Conservation (phyloP, 495 filamentous ascomycete genomes). For the Xylaria intraflava region DNA sequence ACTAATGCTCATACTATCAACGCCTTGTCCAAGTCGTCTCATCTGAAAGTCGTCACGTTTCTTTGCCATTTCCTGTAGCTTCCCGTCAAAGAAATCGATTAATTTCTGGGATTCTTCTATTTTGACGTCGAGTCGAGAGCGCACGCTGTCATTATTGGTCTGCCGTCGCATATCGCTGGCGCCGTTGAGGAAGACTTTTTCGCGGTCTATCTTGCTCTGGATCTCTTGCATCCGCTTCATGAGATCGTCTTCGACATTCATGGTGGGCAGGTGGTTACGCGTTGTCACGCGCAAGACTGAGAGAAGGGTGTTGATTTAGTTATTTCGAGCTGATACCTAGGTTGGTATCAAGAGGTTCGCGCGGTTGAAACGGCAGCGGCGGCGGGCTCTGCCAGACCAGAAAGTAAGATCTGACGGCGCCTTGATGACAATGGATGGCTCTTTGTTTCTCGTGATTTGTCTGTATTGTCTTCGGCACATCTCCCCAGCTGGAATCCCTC, state of each 20-base stretch:
- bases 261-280: conserved; percentile 36
- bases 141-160: conserved; percentile 83
- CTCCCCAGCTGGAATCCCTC: conserved; percentile 6
- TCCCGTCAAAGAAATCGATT: conserved; percentile 88
- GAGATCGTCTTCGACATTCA: conserved; percentile 67
- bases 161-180: conserved; percentile 92
- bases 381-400: neutral
- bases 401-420: neutral
- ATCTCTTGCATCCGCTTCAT: conserved; percentile 47
- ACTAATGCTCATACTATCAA: conserved; percentile 56
- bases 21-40: conserved; percentile 59
- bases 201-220: conserved; percentile 94
- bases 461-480: conserved; percentile 11
- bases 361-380: neutral
- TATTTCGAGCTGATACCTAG: neutral
- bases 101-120: conserved; percentile 90
- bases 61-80: conserved; percentile 46
- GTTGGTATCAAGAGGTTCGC: neutral
- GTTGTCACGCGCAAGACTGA: conserved; percentile 34
- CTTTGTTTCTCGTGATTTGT: neutral
- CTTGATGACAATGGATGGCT: conserved; percentile 2
- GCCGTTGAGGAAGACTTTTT: conserved; percentile 90
- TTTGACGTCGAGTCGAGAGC: conserved; percentile 80
- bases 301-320: conserved; percentile 1
- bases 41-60: conserved; percentile 63